Percentiles rank a stretch among this genome's conserved stretches.
phyloP scores from a whole-genome alignment of 441 rosid genomes.

The Theobroma grandiflorum region DNA sequence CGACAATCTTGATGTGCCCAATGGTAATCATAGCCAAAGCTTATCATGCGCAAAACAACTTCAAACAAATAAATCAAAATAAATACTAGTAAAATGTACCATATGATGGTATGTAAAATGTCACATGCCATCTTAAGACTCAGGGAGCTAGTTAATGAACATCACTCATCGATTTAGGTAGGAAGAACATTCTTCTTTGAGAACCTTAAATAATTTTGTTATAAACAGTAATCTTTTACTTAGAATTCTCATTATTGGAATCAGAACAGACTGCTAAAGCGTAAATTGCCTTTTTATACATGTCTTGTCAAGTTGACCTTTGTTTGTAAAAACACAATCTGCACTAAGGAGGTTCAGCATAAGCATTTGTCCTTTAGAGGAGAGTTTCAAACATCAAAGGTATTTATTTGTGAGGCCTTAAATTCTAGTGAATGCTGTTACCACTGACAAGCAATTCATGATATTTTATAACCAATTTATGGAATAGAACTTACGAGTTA shows the following conservation, averaged over 20 bases:
- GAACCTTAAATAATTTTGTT: conserved; percentile 4
- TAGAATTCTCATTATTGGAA: not conserved
- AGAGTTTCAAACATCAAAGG: conserved; percentile 3
- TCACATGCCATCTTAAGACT: not conserved
- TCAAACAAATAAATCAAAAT: conserved; percentile 22
- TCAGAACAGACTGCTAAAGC: not conserved
- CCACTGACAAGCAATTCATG: not conserved
- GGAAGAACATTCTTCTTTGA: not conserved
- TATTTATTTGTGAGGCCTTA: not conserved
- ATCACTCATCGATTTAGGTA: not conserved
- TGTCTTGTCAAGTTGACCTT: not conserved
- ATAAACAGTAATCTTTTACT: conserved; percentile 2
- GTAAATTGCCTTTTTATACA: not conserved
- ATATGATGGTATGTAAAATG: not conserved
- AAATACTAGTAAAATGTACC: conserved; percentile 4
- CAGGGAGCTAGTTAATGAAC: conserved; percentile 2
- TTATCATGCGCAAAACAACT: conserved; percentile 96
- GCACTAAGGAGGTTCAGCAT: not conserved
- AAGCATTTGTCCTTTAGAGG: not conserved
- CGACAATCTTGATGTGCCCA: conserved; percentile 71
- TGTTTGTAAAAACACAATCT: not conserved
- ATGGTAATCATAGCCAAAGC: conserved; percentile 92
- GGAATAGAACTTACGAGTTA: not conserved
- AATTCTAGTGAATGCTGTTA: not conserved
- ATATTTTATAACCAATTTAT: not conserved